These are phyloP conservation scores for Cryptosporidium felis DNA, from an alignment of 169 alveolate genomes.

Conservation along the genomic window DNA sequence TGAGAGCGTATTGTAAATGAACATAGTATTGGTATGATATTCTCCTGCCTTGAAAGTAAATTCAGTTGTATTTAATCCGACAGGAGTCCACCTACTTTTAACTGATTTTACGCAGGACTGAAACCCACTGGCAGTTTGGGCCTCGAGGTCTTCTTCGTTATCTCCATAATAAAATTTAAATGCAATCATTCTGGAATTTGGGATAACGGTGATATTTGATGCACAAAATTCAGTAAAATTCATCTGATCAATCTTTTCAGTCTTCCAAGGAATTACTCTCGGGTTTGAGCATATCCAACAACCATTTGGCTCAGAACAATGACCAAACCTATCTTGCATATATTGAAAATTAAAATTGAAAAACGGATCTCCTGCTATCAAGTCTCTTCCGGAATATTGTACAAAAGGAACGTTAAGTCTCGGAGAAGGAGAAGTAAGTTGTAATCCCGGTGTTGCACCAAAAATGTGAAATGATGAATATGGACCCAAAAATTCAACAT, in stretches of 20 bases:
- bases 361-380: conserved; percentile 59
- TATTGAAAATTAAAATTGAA: conserved; percentile 61
- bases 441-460: conserved; percentile 48
- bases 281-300: conserved; percentile 70
- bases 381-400: conserved; percentile 57
- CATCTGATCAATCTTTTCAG: conserved; percentile 47
- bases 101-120: conserved; percentile 39
- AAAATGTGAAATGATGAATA: conserved; percentile 58
- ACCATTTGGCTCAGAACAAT: conserved; percentile 59
- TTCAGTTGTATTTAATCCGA: conserved; percentile 24
- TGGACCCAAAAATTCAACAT: conserved; percentile 24
- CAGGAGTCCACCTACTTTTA: conserved; percentile 58
- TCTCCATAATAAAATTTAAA: conserved; percentile 15
- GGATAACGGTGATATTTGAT: conserved; percentile 33
- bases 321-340: conserved; percentile 71
- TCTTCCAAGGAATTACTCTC: conserved; percentile 62
- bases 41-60: conserved; percentile 21
- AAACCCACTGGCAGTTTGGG: conserved; percentile 28
- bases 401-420: conserved; percentile 57
- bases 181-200: conserved; percentile 38
- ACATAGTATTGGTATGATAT: conserved; percentile 39
- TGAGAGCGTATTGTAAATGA: conserved; percentile 42
- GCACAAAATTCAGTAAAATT: conserved; percentile 67
- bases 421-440: conserved; percentile 58
- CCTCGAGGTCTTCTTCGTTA: background rate